Base-by-base conservation (phyloP, 1,284 basidiomycete species). In the Naganishia sp. region DNA sequence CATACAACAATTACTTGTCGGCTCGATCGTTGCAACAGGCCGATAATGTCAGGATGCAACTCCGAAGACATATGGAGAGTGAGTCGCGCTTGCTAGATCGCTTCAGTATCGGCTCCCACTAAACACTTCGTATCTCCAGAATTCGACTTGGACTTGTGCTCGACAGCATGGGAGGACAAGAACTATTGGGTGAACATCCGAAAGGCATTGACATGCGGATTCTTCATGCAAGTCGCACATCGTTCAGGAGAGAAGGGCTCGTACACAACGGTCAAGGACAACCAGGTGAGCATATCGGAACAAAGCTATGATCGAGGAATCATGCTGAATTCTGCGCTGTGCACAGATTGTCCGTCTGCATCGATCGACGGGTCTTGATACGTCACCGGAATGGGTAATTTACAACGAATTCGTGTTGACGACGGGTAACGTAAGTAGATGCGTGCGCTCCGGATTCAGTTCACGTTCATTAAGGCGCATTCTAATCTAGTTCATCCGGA, bases 401-500 rank as follows among this genome's bases (percentile, higher is more conserved):
- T 99, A 96, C 84, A 96, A 99, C 77, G 96, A 96, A 79, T 99
- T 99, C 76, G 93, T 98, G 32, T 82, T 98, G 69, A 99, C 95
- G 15, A 93, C 93, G 10, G 83, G 75, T 77, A 85, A 80, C 74
- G 79, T 80, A 66, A 73, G 78, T 76, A 3, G 13, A 21, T 13
- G 10, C 10, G 13, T 13, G 35, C 35, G 13, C 13, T 39, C 32
- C 35, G 10, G 35, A 10, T 39, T 39, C 35, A 39, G 7, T 39
- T 6, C 35, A 13, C 7, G 13, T 39, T 39, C 10, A 13, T 9
- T 39, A 13, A 39, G 35, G 35, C 45, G 23, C n/a, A 21, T 28
- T 32, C 21, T 7, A 45, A 39, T 85, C 67, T 86, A 88, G 67
- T 98, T 90, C 74, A 94, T 99, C 73, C 87, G 95, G 46, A 96